These are phyloP conservation scores for Coffea eugenioides DNA, from an alignment of 257 asterid species.

Conservation along the genomic window DNA sequence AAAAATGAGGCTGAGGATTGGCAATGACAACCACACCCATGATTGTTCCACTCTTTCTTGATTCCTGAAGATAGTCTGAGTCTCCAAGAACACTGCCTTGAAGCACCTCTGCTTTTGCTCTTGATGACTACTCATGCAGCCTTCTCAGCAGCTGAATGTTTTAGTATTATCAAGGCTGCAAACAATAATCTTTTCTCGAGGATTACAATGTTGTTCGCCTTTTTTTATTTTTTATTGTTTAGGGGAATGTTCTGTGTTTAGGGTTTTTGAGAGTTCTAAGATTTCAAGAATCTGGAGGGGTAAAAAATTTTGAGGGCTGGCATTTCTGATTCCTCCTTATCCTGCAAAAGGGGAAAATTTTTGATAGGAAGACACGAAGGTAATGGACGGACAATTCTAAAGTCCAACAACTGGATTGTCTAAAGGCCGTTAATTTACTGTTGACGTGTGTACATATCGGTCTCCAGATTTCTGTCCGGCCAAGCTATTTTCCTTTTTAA, in stretches of 20 bases:
- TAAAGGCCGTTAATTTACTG: slow-evolving; percentile 5
- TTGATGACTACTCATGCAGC: slow-evolving; percentile 54
- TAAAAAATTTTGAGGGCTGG: neutral
- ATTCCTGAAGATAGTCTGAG: no score
- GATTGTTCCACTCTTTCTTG: slow-evolving; percentile 21
- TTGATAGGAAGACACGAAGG: neutral
- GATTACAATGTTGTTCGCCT: neutral
- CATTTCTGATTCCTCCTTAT: slow-evolving; percentile 12
- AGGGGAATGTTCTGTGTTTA: neutral
- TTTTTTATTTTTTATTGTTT: neutral
- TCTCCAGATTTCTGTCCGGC: neutral
- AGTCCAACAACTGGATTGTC: slow-evolving; percentile 19
- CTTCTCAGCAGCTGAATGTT: slow-evolving; percentile 16
- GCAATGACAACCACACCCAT: slow-evolving; percentile 39
- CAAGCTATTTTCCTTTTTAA: no score
- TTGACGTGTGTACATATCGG: slow-evolving; percentile 25
- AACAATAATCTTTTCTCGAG: neutral
- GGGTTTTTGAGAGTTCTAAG: neutral
- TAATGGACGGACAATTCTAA: slow-evolving; percentile 20
- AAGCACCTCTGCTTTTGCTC: slow-evolving; percentile 29
- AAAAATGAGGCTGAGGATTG: slow-evolving; percentile 33
- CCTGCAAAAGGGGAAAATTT: neutral
- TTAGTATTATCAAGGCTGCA: neutral
- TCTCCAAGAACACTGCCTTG: slow-evolving; percentile 37
- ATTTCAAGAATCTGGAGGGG: neutral